phyloP scores from a whole-genome alignment of 345 rosid genomes.

The Draba incana region DNA sequence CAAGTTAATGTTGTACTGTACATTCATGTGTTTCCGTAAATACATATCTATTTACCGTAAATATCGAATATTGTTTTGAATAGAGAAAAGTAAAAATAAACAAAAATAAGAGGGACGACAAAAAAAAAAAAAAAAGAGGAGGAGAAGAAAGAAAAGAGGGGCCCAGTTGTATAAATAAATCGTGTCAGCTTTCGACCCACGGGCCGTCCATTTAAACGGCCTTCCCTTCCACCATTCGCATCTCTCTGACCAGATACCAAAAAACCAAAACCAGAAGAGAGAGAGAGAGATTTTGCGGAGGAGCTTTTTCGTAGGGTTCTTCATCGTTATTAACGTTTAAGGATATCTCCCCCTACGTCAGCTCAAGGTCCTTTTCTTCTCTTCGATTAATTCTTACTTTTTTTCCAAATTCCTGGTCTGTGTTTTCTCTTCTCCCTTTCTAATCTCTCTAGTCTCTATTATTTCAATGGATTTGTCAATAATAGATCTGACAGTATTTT shows the following conservation, averaged over 20 bases:
- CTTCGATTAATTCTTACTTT: slow-evolving; percentile 14
- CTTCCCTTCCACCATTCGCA: slow-evolving; percentile 21
- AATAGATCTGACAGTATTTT: slow-evolving; percentile 21
- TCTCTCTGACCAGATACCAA: not conserved
- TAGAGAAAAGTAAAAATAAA: not conserved
- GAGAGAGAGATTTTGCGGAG: slow-evolving; percentile 36
- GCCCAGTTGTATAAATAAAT: slow-evolving; percentile 13
- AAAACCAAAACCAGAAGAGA: slow-evolving; percentile 13
- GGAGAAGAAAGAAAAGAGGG: slow-evolving; percentile 20
- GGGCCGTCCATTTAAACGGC: slow-evolving; percentile 33
- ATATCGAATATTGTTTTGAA: slow-evolving; percentile 13
- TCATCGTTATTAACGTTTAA: slow-evolving; percentile 37
- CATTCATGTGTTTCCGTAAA: slow-evolving; percentile 12
- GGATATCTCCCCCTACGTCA: slow-evolving; percentile 21
- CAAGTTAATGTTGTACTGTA: not conserved
- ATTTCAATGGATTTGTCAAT: not conserved
- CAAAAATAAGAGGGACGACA: too few species aligned
- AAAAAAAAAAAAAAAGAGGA: not conserved
- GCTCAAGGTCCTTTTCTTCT: slow-evolving; percentile 34
- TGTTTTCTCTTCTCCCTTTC: not conserved
- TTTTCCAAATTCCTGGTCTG: not conserved
- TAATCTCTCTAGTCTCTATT: not conserved
- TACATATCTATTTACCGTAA: not conserved
- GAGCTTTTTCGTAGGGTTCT: slow-evolving; percentile 44
- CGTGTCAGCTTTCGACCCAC: slow-evolving; percentile 11